Conservation (phyloP, 1,284 basidiomycete genomes). For the Xerocomus cyaneibrunnescens region DNA sequence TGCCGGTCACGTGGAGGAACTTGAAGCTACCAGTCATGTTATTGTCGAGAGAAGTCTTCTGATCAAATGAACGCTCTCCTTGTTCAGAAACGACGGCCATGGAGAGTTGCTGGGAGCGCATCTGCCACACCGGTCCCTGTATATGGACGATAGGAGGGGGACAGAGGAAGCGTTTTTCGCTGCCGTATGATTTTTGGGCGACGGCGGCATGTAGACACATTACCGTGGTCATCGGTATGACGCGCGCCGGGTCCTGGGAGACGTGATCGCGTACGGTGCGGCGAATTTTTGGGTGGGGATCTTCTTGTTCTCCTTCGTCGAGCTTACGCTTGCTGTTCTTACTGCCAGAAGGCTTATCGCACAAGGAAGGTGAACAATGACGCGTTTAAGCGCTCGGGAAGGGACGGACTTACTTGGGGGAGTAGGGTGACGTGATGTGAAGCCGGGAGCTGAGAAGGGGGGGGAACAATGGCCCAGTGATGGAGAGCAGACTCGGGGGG, state of each 20-base stretch:
- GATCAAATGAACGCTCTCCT: constrained; percentile 79
- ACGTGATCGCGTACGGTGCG: constrained; percentile 78
- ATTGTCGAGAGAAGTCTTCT: constrained; percentile 76
- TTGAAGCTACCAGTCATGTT: constrained; percentile 87
- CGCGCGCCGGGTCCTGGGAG: constrained; percentile 65
- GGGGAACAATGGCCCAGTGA: constrained; percentile 41
- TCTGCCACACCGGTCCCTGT: constrained; percentile 78
- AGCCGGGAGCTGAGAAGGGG: constrained; percentile 29
- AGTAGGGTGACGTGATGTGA: constrained; percentile 32
- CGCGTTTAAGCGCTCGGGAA: constrained; percentile 34
- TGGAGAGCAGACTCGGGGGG: constrained; percentile 38
- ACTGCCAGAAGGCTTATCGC: constrained; percentile 33
- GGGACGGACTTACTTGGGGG: constrained; percentile 32
- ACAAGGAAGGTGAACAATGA: constrained; percentile 18
- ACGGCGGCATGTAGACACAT: constrained; percentile 86
- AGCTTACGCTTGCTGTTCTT: constrained; percentile 67
- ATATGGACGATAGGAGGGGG: constrained; percentile 88
- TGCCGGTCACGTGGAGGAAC: constrained; percentile 85
- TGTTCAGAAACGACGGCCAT: constrained; percentile 85
- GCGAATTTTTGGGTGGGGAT: constrained; percentile 75
- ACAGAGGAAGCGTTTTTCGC: constrained; percentile 88
- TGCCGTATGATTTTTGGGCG: constrained; percentile 90
- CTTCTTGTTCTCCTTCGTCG: constrained; percentile 64
- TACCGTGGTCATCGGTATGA: constrained; percentile 85
- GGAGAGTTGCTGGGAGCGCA: constrained; percentile 75